Base-by-base conservation (phyloP, 768 basidiomycete genomes). In the Clitopilus passeckerianus region DNA sequence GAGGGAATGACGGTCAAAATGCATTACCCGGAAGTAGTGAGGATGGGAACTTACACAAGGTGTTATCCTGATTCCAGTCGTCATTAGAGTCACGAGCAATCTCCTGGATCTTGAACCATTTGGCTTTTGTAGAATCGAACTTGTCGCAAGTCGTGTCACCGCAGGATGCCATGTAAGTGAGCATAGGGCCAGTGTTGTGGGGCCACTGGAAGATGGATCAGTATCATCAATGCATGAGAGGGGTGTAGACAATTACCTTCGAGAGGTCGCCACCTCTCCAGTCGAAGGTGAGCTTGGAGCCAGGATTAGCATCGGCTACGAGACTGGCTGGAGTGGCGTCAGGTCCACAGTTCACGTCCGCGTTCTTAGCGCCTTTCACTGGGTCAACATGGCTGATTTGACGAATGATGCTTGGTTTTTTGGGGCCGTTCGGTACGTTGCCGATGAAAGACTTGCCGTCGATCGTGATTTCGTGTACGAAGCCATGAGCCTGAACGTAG, bases 21-120 rank as follows among this genome's bases (percentile, higher is more conserved):
- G 55, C 34, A 20, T 2, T 12, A n/a, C 18, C 46, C 7, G 57
- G 24, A 58, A 34, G 34, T 34, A 22, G 46, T 34, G 54, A 56
- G 56, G 43, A 41, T 18, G 34, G 33, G 55, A 14, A 77, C 83
- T 52, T 63, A 86, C 84, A 79, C 63, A 87, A 71, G 56, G 37
- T 41, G 37, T 78, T 76, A 5, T 72, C 72, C 65, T 88, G 86
- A 2, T 71, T 74, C 87, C 86, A 88, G 3, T 72, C 65, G 24
- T 72, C 70, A 1, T 68, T 68, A 8, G 68, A 59, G 44, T 80
- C 71, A 12, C 75, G 70, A 1, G 82, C 85, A 2, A 75, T 73
- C 66, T 87, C 77, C 30, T 80, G 71, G 58, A 88, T 84, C 77
- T 91, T 91, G 81, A 91, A 89, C 87, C 87, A 91, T 65, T 83